Evolutionary conservation across 495 filamentous ascomycete species (phyloP), one percentile per base, ranked within the genome.

Genomic region (Aspergillus nidulans): DNA sequence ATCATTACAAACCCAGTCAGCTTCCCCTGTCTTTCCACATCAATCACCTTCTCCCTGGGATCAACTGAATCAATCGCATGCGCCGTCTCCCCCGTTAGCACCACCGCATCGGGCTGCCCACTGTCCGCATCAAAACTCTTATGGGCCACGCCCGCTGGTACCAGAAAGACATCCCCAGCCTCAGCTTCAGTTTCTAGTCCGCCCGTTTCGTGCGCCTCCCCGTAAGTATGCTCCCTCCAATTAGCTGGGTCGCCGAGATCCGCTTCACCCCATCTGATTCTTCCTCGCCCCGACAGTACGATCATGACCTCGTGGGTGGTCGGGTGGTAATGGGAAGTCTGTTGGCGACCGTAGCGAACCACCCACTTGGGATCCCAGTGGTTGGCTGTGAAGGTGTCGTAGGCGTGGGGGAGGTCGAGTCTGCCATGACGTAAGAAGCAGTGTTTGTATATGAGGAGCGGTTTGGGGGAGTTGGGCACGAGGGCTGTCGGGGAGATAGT

Each of bases 291-390:
- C 13, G 66, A 63, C 6, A 72, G 47, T 2, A 74, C 71, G 23
- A 62, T 58, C 71, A 74, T 74, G 60, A 60, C 66, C 57, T 74
- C 71, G 55, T 74, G 71, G n/a, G 65, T 60, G 5, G 32, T 18
- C 9, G 64, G 61, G 63, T 72, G 71, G 53, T 74, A 74, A 57
- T 72, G 69, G 13, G 71, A 68, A 9, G 46, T 21, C 45, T 74
- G 71, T 4, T 62, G 63, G 16, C 52, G 51, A n/a, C 68, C 68
- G 61, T 74, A 72, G 30, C 60, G 60, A 36, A 48, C 61, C 36
- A 72, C 63, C 71, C 71, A 74, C 45, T 70, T 62, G 0, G 58
- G 39, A 34, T 66, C 43, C 68, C 71, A 72, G 45, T 56, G 62
- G 43, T 74, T 72, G 16, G 45, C 38, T 8, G 55, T 52, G 64